Base-by-base conservation (phyloP, 1,284 basidiomycete genomes). In the Coniferiporia weirii region DNA sequence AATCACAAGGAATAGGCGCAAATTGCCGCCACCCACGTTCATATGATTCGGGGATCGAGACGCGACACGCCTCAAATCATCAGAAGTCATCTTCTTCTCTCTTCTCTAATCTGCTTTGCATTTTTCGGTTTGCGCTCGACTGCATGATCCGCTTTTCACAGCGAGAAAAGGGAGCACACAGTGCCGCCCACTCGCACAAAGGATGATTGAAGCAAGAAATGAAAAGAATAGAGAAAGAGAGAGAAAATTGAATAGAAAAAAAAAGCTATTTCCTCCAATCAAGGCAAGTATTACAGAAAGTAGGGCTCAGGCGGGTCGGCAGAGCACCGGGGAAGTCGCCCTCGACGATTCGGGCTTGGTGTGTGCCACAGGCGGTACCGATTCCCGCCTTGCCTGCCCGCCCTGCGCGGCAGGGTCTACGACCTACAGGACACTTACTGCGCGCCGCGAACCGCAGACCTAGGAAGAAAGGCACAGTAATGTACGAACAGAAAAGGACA, bases 401-500 rank as follows among this genome's bases (percentile, higher is more conserved):
- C 44, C 44, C n/a, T n/a, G 44, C 44, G 44, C 44, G 44, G 17
- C 44, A 46, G 8, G 44, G 17, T 20, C 44, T 46, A 46, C 44
- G 44, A 46, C 44, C 38, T 46, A 46, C 44, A 46, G 15, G 19
- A 46, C 44, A 46, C 44, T n/a, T 20, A 9, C 44, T 46, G 44
- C 44, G 32, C 50, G 56, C 43, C 56, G 44, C 44, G 32, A 22
- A 48, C 43, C 56, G 50, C 56, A 58, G 56, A 38, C 47, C 48
- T 17, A 38, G 20, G 35, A 52, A 52, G 38, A 27, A 52, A 46
- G 44, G 44, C 44, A 50, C 20, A 58, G 56, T 58, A 58, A 52
- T 58, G 56, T 58, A 58, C 50, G 56, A 52, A 53, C 56, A 38
- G 38, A 40, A 57, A 48, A 9, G 34, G 49, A 57, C 43, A 27